Evolutionary conservation across 768 basidiomycete genomes (phyloP), one percentile per base, ranked within the genome.

Genomic region (Tricholoma bakamatsutake): DNA sequence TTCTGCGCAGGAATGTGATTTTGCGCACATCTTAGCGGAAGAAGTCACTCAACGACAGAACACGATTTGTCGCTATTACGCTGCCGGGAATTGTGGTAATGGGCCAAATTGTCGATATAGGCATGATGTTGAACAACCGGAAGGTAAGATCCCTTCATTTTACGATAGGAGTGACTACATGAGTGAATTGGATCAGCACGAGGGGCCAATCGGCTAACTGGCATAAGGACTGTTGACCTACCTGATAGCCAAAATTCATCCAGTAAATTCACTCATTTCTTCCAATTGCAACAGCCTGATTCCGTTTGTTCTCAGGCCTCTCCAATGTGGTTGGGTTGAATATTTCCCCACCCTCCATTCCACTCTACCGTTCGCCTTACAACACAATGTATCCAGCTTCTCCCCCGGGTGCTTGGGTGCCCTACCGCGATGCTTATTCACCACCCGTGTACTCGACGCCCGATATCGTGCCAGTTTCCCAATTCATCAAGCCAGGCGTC

Each of bases 1-100:
- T 52, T 63, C 77, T n/a, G 71, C 72, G 31, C 73, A 76, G 33
- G 73, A 72, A 24, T 80, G 79, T 64, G 75, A 79, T 58, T 79
- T 80, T 62, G 71, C 73, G 34, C 78, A 80, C 61, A 65, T 76
- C 37, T 54, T 73, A 15, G 61, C 66, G 27, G 66, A 72, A 48
- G 57, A 66, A 15, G 59, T 62, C 18, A 47, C 64, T 18, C 63
- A 56, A 12, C 67, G 56, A 51, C 54, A 61, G 27, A 64, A 56
- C 31, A 53, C 49, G n/a, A 48, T 31, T 39, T 76, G 76, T 57
- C 66, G 69, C 52, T 75, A 71, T 58, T 75, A 68, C 58, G 58
- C 66, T 39, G 62, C 66, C 18, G 74, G 75, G 5, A 66, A 65
- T 46, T 77, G 76, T 63, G 60, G 61, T 37, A 73, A 72, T 54